Percentiles rank a stretch among this genome's conserved stretches.
These are phyloP conservation scores for Talaromyces sp. DNA, from an alignment of 2,329 filamentous ascomycete genomes.

Conservation along the genomic window DNA sequence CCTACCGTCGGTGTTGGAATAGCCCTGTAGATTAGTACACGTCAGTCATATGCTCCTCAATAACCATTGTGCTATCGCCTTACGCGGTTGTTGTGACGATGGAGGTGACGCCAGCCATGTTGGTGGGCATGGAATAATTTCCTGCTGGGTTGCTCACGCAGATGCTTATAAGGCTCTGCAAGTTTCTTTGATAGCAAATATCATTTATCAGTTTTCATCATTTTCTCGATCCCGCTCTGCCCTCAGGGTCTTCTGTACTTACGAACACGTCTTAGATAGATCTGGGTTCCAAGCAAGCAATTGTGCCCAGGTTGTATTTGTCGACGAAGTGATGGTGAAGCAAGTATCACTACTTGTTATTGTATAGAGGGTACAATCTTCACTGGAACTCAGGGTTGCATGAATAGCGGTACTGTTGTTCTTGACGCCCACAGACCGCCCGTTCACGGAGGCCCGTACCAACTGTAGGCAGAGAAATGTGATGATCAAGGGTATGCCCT, in stretches of 20 bases:
- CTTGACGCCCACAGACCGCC: no score
- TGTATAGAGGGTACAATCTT: not conserved
- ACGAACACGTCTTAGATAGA: not conserved
- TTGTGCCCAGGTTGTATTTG: not conserved
- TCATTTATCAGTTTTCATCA: not conserved
- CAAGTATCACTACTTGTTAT: not conserved
- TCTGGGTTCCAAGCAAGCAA: not conserved
- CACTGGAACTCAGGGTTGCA: no score
- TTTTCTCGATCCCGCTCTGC: no score
- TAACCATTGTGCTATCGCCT: not conserved
- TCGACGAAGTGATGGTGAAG: not conserved
- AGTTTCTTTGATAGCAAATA: not conserved
- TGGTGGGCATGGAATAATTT: not conserved
- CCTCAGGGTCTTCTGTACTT: no score
- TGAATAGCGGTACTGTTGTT: no score
- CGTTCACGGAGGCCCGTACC: no score
- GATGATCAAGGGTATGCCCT: no score
- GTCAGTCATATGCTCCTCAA: not conserved
- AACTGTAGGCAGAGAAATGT: no score
- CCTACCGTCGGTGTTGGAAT: not conserved
- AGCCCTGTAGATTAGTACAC: not conserved
- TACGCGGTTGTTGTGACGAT: slow-evolving; percentile 2
- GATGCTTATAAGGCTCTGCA: not conserved
- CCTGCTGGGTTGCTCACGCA: slow-evolving; percentile 1
- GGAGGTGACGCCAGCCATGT: not conserved